Conservation (phyloP, 202 grass and related monocot genomes). For the Carex sylvatica region DNA sequence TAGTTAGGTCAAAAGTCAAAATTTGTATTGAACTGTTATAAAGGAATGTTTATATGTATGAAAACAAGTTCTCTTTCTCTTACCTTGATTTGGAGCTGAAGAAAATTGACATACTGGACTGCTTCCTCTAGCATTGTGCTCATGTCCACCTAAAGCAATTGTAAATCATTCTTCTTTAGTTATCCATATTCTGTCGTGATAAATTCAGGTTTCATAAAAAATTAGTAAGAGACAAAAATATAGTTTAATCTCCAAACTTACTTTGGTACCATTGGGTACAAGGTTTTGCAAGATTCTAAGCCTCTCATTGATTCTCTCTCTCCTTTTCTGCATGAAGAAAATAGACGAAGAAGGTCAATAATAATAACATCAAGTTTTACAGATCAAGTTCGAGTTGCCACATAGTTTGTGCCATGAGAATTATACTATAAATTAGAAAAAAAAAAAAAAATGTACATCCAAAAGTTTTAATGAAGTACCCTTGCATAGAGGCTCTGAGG, state of each 20-base stretch:
- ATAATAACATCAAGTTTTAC: conserved; percentile 19
- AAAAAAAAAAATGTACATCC: background rate
- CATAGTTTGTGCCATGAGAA: background rate
- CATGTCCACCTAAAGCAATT: conserved; percentile 63
- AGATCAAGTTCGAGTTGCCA: background rate
- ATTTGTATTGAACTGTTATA: background rate
- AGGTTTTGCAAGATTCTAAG: conserved; percentile 72
- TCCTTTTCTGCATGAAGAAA: conserved; percentile 64
- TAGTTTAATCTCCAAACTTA: conserved; percentile 38
- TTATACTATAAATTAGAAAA: background rate
- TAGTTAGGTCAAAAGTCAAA: background rate
- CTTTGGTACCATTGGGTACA: conserved; percentile 86
- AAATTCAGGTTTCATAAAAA: background rate
- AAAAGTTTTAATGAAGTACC: conserved; percentile 34
- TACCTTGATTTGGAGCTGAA: conserved; percentile 86
- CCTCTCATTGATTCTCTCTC: conserved; percentile 82
- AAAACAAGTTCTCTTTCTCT: background rate
- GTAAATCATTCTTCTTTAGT: background rate
- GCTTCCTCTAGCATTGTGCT: conserved; percentile 97
- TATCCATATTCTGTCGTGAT: background rate
- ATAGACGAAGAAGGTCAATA: conserved; percentile 19
- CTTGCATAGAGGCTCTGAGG: conserved; percentile 92
- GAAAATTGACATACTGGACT: conserved; percentile 79
- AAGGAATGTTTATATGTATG: background rate
- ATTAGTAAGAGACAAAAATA: background rate